Conservation (phyloP, 768 basidiomycete species). For the Auriscalpium orientale region DNA sequence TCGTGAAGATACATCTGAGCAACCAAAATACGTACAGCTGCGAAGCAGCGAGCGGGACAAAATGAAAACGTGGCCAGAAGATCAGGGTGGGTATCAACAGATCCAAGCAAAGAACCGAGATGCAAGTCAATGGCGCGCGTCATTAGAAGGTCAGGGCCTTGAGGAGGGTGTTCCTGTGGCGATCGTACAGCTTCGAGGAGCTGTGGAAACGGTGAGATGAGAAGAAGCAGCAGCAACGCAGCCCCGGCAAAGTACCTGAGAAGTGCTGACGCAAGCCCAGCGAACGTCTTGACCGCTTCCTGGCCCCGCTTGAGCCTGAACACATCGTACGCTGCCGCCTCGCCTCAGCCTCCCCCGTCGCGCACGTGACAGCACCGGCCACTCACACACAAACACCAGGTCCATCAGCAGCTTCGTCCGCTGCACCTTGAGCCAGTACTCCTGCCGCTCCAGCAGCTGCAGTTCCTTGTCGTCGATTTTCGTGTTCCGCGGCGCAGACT, state of each 20-base stretch:
- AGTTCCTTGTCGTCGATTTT: conserved; percentile 69
- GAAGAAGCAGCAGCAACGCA: conserved; percentile 9
- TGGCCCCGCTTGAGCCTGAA: conserved; percentile 60
- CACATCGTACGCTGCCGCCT: conserved; percentile 61
- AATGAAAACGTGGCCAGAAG: background rate
- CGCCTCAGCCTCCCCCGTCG: background rate
- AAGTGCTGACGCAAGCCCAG: conserved; percentile 63
- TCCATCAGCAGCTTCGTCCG: conserved; percentile 75
- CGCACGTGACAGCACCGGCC: conserved; percentile 7
- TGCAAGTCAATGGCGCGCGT: background rate
- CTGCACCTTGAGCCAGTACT: conserved; percentile 68
- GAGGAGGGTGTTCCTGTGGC: conserved; percentile 54
- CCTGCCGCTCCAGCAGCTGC: conserved; percentile 55
- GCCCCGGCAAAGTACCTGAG: conserved; percentile 46
- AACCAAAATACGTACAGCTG: too few relatives aligned
- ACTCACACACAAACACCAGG: conserved; percentile 78
- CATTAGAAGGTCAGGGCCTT: conserved; percentile 36
- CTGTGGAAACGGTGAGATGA: conserved; percentile 30
- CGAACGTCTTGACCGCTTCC: conserved; percentile 52
- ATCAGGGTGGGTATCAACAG: conserved; percentile 4
- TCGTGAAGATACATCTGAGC: too few relatives aligned
- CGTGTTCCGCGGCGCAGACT: conserved; percentile 50
- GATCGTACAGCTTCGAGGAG: conserved; percentile 68
- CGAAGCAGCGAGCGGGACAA: too few relatives aligned
- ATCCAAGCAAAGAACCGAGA: conserved; percentile 1